These are phyloP conservation scores for Populus simonii DNA, from an alignment of 345 rosid species.

Conservation along the genomic window DNA sequence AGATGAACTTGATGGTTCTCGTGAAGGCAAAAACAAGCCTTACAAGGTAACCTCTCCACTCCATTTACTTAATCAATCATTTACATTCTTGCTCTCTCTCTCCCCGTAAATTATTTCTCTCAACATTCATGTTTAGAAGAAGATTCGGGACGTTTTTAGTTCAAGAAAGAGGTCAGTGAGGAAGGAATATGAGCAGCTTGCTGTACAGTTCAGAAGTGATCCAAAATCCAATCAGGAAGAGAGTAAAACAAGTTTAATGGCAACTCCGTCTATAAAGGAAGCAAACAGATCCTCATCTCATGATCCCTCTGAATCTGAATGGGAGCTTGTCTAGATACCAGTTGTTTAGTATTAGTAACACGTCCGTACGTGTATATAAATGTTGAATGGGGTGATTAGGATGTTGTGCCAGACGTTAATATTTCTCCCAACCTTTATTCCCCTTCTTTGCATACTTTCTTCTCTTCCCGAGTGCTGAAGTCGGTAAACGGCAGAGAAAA, in stretches of 20 bases:
- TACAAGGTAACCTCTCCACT: conserved; percentile 49
- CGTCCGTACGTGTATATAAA: neutral
- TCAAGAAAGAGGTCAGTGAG: conserved; percentile 57
- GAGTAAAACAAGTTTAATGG: conserved; percentile 17
- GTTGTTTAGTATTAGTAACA: neutral
- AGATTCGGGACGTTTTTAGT: conserved; percentile 51
- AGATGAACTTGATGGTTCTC: conserved; percentile 42
- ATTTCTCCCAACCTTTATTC: neutral
- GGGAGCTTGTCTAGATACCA: conserved; percentile 66
- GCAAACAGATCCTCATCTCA: conserved; percentile 16
- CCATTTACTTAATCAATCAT: neutral
- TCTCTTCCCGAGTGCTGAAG: neutral
- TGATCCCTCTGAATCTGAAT: conserved; percentile 51
- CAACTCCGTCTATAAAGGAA: conserved; percentile 24
- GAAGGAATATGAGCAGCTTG: conserved; percentile 67
- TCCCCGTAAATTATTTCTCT: neutral
- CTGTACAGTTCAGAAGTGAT: conserved; percentile 29
- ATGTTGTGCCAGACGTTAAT: conserved; percentile 14
- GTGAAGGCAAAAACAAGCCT: conserved; percentile 42
- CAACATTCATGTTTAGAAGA: conserved; percentile 36
- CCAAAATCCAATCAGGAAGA: conserved; percentile 20
- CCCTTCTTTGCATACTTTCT: neutral
- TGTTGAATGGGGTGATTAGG: conserved; percentile 6
- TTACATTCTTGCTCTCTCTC: neutral
- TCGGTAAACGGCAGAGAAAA: neutral